Evolutionary conservation across 2,329 filamentous ascomycete genomes (phyloP), one percentile per base, ranked within the genome.

Genomic region (Colletotrichum plurivorum): DNA sequence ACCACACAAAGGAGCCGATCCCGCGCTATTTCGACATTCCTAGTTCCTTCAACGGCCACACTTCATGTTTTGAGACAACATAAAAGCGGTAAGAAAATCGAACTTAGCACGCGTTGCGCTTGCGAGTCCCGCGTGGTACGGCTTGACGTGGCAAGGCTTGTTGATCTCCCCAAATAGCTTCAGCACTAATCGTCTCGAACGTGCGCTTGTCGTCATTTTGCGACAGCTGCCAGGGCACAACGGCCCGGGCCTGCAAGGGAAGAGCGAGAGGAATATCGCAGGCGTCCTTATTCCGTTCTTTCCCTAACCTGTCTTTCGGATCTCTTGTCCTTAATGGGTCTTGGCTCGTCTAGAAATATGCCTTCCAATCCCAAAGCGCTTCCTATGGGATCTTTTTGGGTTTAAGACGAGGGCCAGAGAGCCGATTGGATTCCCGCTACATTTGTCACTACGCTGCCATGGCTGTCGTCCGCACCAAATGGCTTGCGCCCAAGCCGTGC

Each of bases 131-230:
- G 39, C 39, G 39, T 25, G 55, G 56, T 53, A 27, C 41, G 36
- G 55, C 45, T 53, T 67, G 67, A 69, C 67, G 62, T 69, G 62
- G 67, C 67, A 69, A 69, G 67, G 22, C 39, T 31, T 27, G 46
- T 61, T 55, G 66, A 60, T 60, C 53, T 55, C 16, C 31, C 36
- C 46, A n/a, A 55, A 20, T 56, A 52, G 67, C 49, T 57, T 43
- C 43, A n/a, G 20, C 15, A 31, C 62, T 61, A 69, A 18, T 57
- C 18, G 43, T 45, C 49, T 18, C 55, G 41, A 66, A 51, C 4
- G 16, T n/a, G 43, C 27, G 22, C 27, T 36, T 60, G 41, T 13
- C 53, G 10, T 67, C 56, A 67, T 56, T 41, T 69, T 18, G 22
- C 55, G 55, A 31, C 51, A 46, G n/a, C 43, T 15, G 63, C 41